phyloP scores from a whole-genome alignment of 2,329 filamentous ascomycete genomes.

The Ceratocystis huliohia region DNA sequence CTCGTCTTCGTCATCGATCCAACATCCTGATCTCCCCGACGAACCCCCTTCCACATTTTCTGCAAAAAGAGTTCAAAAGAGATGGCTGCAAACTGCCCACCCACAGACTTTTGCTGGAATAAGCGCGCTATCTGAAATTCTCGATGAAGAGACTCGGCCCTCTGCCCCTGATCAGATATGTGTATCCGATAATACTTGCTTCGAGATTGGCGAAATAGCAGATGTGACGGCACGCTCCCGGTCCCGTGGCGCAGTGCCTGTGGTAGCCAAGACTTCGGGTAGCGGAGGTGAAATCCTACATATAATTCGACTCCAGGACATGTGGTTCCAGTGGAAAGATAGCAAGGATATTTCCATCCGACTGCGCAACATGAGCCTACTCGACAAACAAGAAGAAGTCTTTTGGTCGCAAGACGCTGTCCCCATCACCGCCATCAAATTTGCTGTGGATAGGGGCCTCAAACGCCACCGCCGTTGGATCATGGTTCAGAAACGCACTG shows the following conservation, averaged over 20 bases:
- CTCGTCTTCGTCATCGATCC: slow-evolving; percentile 2
- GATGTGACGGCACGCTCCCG: slow-evolving; percentile 28
- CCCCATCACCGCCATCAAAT: slow-evolving; percentile 41
- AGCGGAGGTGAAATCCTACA: slow-evolving; percentile 45
- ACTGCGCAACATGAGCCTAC: slow-evolving; percentile 33
- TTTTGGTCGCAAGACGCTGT: slow-evolving; percentile 43
- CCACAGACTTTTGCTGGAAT: slow-evolving; percentile 38
- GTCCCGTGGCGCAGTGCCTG: slow-evolving; percentile 24
- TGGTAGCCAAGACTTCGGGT: slow-evolving; percentile 41
- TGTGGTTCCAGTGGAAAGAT: slow-evolving; percentile 43
- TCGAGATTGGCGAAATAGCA: slow-evolving; percentile 45
- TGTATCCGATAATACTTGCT: slow-evolving; percentile 23
- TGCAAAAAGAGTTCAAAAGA: slow-evolving; percentile 29
- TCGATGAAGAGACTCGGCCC: slow-evolving; percentile 28
- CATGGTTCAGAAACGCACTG: slow-evolving; percentile 40
- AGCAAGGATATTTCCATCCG: slow-evolving; percentile 36
- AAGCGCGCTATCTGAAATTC: slow-evolving; percentile 25
- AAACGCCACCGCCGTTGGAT: slow-evolving; percentile 36
- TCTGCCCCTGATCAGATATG: slow-evolving; percentile 16
- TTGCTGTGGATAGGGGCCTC: slow-evolving; percentile 31
- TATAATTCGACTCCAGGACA: slow-evolving; percentile 38
- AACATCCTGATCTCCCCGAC: not conserved
- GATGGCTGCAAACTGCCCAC: slow-evolving; percentile 40
- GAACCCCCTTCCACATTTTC: not conserved
- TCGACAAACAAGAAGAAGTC: slow-evolving; percentile 35